Evolutionary conservation across 768 basidiomycete species (phyloP).

Genomic region (Daedaleopsis nitida): DNA sequence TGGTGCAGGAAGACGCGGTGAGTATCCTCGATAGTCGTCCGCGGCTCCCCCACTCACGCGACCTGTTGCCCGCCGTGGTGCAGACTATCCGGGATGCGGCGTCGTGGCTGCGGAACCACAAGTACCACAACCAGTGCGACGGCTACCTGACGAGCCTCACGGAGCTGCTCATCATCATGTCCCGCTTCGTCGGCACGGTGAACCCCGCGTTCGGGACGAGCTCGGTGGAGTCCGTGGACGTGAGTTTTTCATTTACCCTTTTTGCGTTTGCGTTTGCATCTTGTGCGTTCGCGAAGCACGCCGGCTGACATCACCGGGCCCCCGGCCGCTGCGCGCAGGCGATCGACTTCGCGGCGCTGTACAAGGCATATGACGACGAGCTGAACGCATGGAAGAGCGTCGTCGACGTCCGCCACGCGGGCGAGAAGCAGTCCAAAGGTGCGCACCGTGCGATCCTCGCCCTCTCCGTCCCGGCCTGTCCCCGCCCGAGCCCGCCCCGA

Average conservation of each 20-base stretch:
- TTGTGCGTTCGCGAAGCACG: background rate
- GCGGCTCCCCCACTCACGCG: conserved; percentile 9
- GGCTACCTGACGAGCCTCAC: conserved; percentile 31
- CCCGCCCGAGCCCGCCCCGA: background rate
- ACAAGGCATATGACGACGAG: conserved; percentile 28
- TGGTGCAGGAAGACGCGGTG: conserved; percentile 70
- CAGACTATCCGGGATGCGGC: conserved; percentile 35
- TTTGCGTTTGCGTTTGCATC: background rate
- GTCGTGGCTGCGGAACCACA: conserved; percentile 27
- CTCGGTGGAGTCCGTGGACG: conserved; percentile 18
- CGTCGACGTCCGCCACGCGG: conserved; percentile 18
- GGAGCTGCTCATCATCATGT: conserved; percentile 35
- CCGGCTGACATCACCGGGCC: conserved; percentile 3
- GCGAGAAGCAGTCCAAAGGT: conserved; percentile 23
- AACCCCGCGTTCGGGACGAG: conserved; percentile 23
- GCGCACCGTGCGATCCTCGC: background rate
- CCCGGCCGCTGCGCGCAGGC: conserved; percentile 15
- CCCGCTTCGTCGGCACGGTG: conserved; percentile 29
- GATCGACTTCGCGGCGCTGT: conserved; percentile 22
- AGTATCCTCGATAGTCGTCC: conserved; percentile 35
- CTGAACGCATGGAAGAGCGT: conserved; percentile 23
- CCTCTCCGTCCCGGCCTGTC: background rate
- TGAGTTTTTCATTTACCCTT: conserved; percentile 5
- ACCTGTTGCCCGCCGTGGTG: conserved; percentile 33
- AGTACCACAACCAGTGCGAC: conserved; percentile 31